These are phyloP conservation scores for Tubosaeta sp. DNA, from an alignment of 768 basidiomycete species.

Conservation along the genomic window DNA sequence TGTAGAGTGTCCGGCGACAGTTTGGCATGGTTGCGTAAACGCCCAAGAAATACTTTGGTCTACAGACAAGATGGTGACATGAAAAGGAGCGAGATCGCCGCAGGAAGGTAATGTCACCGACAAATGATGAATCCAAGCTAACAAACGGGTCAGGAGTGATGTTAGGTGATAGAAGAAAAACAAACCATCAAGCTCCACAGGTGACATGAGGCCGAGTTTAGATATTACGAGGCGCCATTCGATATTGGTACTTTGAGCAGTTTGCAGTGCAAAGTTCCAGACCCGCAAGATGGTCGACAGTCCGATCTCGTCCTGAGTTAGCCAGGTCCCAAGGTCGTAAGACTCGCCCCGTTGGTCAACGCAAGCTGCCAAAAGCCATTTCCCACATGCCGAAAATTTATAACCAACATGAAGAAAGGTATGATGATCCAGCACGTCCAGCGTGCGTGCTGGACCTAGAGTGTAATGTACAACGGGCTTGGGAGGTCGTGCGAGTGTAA, in stretches of 20 bases:
- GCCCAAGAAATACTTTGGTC: constrained; percentile 59
- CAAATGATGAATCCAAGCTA: constrained; percentile 65
- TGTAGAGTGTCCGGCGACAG: constrained; percentile 17
- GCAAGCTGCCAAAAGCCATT: constrained; percentile 74
- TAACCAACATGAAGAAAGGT: constrained; percentile 79
- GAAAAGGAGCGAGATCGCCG: constrained; percentile 46
- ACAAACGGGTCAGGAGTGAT: constrained; percentile 3
- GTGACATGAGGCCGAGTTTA: constrained; percentile 58
- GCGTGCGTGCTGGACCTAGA: constrained; percentile 36
- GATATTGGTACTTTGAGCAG: constrained; percentile 61
- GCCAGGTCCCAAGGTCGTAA: constrained; percentile 64
- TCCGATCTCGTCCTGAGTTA: constrained; percentile 46
- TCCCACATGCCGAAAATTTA: constrained; percentile 56
- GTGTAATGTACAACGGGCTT: constrained; percentile 34
- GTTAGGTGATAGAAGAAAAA: constrained; percentile 5
- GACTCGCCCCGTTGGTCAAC: constrained; percentile 78
- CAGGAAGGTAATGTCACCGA: constrained; percentile 36
- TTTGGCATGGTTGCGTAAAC: constrained; percentile 38
- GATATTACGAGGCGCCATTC: constrained; percentile 80
- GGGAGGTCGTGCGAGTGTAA: constrained; percentile 51
- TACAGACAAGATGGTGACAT: constrained; percentile 58
- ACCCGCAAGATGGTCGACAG: constrained; percentile 53
- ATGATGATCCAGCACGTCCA: constrained; percentile 53
- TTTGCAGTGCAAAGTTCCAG: constrained; percentile 64
- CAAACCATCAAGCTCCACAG: constrained; percentile 64